phyloP scores from a whole-genome alignment of 1,139 yeast genomes.

The Saccharomycopsis hybrid region DNA sequence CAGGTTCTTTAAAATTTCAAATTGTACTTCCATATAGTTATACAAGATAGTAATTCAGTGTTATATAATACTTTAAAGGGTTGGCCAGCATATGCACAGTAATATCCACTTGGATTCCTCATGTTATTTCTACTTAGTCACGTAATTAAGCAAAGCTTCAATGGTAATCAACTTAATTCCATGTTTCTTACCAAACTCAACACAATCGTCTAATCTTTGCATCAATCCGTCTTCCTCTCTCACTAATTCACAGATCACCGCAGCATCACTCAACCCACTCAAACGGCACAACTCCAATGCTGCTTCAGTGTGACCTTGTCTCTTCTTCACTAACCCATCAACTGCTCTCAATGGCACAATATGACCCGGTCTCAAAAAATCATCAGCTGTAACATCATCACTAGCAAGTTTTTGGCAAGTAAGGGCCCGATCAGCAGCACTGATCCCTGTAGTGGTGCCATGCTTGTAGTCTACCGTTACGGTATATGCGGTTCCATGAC shows the following conservation, averaged over 20 bases:
- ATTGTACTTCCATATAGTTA: too few relatives aligned
- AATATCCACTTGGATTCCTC: too few relatives aligned
- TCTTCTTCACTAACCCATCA: conserved; percentile 70
- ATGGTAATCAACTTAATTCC: conserved; percentile 73
- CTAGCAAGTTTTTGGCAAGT: conserved; percentile 73
- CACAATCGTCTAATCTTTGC: conserved; percentile 91
- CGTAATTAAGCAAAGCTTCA: conserved; percentile 60
- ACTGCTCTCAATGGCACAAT: conserved; percentile 87
- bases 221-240: conserved; percentile 89
- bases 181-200: conserved; percentile 56
- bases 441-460: conserved; percentile 96
- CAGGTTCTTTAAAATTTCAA: too few relatives aligned
- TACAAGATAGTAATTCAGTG: too few relatives aligned
- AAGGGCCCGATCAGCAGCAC: conserved; percentile 88
- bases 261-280: conserved; percentile 78
- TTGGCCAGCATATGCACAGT: too few relatives aligned
- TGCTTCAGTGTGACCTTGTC: conserved; percentile 99
- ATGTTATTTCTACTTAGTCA: too few relatives aligned
- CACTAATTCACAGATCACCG: conserved; percentile 90
- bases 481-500: conserved; percentile 97
- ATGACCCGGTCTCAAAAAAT: conserved; percentile 90
- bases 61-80: too few relatives aligned
- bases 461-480: conserved; percentile 77
- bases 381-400: conserved; percentile 46
- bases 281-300: conserved; percentile 81